Base-by-base conservation (phyloP, 257 asterid species). In the Orobanche coerulescens region DNA sequence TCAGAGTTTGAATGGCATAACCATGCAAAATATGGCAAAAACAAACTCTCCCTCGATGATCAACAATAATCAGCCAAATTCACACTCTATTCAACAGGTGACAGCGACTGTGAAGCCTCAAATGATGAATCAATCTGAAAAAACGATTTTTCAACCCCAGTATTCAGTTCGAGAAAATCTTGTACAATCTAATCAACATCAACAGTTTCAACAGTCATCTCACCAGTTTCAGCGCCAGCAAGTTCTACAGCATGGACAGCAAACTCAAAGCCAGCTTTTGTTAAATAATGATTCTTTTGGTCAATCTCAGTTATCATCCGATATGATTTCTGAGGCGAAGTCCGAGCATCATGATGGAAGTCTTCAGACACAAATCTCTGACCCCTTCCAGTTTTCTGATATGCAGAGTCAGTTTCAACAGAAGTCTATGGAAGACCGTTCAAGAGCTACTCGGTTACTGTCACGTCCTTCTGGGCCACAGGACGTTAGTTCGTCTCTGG, bases 151-250 rank as follows among this genome's bases (percentile, higher is more conserved):
- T 64, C 93, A 81, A 30, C 62, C 82, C 11, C 91, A 81, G 66
- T 77, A 75, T 76, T 72, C 79, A 22, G 72, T 65, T 69, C 59
- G 84, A 66, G 95, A 88, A 65, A 82, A 84, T 71, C 74, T 75
- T 53, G 69, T 66, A 51, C 86, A 81, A 65, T 68, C 86, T 74
- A 79, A 76, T 71, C 80, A 78, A 58, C 83, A 76, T 71, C 80
- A 78, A 58, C 83, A 73, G 61, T 67, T 77, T 50, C 90, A 73
- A 49, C 85, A 74, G 61, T 81, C 78, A 12, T 47, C 94, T 62
- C 82, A 72, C 67, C 96, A 83, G 71, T 85, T 80, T 70, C 90
- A 80, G 66, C 79, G 72, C 59, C 81, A 75, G 67, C 94, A 85
- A 66, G 73, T 73, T 76, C 78, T 66, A 59, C 96, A 83, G 67